A percentile compares a stretch with the other conserved stretches of the same genome.
These are phyloP conservation scores for Yamadazyma olivae DNA, from an alignment of 805 yeast genomes.

Conservation along the genomic window DNA sequence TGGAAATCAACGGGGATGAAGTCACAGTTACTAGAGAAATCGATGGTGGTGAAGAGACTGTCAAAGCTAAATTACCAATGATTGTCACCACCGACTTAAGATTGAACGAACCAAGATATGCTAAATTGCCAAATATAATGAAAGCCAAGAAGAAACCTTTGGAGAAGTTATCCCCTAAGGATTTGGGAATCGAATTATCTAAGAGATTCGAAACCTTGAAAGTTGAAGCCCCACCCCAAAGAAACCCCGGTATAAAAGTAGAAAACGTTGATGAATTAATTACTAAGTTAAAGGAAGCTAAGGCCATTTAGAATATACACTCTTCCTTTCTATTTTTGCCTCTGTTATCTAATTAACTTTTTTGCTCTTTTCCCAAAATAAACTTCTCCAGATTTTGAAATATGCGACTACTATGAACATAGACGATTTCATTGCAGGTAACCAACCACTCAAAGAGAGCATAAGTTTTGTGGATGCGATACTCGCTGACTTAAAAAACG, in stretches of 20 bases:
- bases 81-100: constrained; percentile 91
- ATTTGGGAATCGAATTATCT: constrained; percentile 63
- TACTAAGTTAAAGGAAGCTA: constrained; percentile 69
- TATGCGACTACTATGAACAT: no score
- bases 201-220: constrained; percentile 65
- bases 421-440: neutral
- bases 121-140: constrained; percentile 95
- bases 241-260: constrained; percentile 81
- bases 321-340: neutral
- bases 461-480: constrained; percentile 1
- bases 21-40: constrained; percentile 84
- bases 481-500: neutral
- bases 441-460: neutral
- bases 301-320: constrained; percentile 48
- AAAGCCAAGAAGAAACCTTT: constrained; percentile 97
- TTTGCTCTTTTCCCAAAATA: no score
- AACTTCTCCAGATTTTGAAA: no score
- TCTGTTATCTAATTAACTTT: neutral
- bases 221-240: constrained; percentile 82
- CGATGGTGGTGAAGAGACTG: constrained; percentile 90
- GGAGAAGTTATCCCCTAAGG: constrained; percentile 58
- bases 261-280: constrained; percentile 79
- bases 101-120: constrained; percentile 92
- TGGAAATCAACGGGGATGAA: constrained; percentile 54
- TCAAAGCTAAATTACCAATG: constrained; percentile 76